Base-by-base conservation (phyloP, 1,284 basidiomycete species). In the Sanguinoderma infundibulare region DNA sequence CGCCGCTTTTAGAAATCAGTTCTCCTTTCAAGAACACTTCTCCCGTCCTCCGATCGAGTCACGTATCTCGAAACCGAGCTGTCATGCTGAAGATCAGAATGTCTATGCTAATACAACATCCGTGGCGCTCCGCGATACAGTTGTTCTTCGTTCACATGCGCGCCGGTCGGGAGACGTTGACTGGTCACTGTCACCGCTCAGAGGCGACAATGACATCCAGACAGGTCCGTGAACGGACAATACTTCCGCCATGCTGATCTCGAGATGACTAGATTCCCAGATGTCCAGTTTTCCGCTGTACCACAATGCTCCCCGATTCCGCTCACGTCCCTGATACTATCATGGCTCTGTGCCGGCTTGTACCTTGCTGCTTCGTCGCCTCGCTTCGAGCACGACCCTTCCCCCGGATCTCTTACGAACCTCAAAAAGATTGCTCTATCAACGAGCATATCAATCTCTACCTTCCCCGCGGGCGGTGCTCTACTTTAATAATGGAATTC, bases 381-480 rank as follows among this genome's bases (percentile, higher is more conserved):
- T 46, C 42, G 42, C 42, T 46, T 46, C 14, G 42, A 46, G 34
- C 12, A 12, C 34, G 24, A 26, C 24, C 42, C 24, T 46, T 26
- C 14, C 24, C 24, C 24, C 42, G 9, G 26, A 46, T 28, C 42
- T 46, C 22, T 22, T 17, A 46, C 24, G 42, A 46, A 26, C 22
- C 14, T 22, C 5, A 6, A 46, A 15, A 46, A 10, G 17, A 2
- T 46, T 46, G 24, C 42, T 46, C 14, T 20, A 46, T 28, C 42
- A 40, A 17, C 14, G 47, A 26, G 50, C 50, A 15, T 40, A 38
- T 46, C 22, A 30, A 28, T 1, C 17, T 20, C 15, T 40, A 8
- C 15, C 49, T 26, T 28, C 44, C 26, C 24, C 35, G 14, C 28
- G 32, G 50, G 59, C 59, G 12, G 59, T 60, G 54, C 40, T 15